Evolutionary conservation across 1,284 basidiomycete species (phyloP).

Genomic region (Phlebopus sp.): DNA sequence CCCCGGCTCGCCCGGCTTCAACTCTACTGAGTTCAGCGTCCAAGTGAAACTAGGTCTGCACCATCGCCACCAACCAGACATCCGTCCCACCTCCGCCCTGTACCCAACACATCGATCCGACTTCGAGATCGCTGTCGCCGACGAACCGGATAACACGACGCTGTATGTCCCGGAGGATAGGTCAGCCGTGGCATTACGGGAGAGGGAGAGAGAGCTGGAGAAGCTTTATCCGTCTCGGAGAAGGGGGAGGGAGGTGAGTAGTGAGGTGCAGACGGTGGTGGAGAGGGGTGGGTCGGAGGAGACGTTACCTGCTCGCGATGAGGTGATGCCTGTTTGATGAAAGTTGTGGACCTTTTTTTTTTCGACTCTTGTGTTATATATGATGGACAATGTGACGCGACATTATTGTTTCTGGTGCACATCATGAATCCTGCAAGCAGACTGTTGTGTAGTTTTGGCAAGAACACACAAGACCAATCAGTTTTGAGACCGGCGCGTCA

Average conservation of each 20-base stretch:
- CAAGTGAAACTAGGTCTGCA: background rate
- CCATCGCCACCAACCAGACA: background rate
- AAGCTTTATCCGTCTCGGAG: background rate
- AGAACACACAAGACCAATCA: too few species aligned
- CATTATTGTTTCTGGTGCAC: too few species aligned
- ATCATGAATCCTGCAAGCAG: too few species aligned
- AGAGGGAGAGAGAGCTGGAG: conserved; percentile 1
- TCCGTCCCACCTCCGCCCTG: background rate
- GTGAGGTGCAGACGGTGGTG: background rate
- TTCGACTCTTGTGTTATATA: background rate
- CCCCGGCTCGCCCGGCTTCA: background rate
- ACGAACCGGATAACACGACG: background rate
- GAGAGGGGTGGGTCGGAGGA: background rate
- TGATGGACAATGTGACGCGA: too few species aligned
- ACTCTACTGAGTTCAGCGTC: background rate
- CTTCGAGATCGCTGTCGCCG: background rate
- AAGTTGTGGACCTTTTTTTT: background rate
- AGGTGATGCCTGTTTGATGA: background rate
- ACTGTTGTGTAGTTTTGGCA: too few species aligned
- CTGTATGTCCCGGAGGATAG: background rate
- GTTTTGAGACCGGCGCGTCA: too few species aligned
- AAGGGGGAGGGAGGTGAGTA: background rate
- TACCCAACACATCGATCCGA: background rate
- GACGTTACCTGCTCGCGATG: background rate
- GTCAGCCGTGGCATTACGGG: background rate